Evolutionary conservation across 352 stramenopile genomes (phyloP), one percentile per base, ranked within the genome.

Genomic region (Phytophthora melonis): DNA sequence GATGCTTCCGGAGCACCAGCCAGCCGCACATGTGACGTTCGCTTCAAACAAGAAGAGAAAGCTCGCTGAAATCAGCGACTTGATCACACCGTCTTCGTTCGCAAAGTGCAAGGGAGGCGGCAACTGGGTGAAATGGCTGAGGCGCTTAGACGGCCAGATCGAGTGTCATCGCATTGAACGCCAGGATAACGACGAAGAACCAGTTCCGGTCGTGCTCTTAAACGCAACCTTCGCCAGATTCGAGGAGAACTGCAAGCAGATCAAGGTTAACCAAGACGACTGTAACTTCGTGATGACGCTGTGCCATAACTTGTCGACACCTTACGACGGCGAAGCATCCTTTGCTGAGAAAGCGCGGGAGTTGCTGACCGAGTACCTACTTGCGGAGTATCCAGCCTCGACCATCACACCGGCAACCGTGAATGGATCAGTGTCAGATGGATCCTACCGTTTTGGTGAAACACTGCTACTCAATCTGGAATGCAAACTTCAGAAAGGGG

Each of bases 151-250:
- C 23, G 23, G 23, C 23, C 23, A 25, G 23, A 25, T 25, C 23
- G 23, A 25, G 23, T 25, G 23, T 2, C 23, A 25, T 25, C 23
- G 23, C 23, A 25, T 25, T 25, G 23, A 25, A 25, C 23, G 23
- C 23, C 23, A 25, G 23, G 23, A 25, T 43, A 59, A 60, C 32
- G 65, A 74, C 49, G 21, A 62, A 45, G 25, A 43, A 25, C 59
- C 59, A 55, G 56, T 77, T 73, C 64, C 58, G 34, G 3, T 77
- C 23, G 70, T 70, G 52, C 70, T 77, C n/a, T 77, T 74, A 25
- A 77, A 70, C 59, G 43, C 73, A 63, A 74, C 59, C 9, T 74
- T 74, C 19, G 58, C 59, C 43, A 39, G 56, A 25, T 74, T 77
- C 60, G 30, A 72, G 25, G 19, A 74, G 21, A 74, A 77, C 52